Evolutionary conservation across 352 stramenopile genomes (phyloP).

Genomic region (Phytophthora ohioensis): DNA sequence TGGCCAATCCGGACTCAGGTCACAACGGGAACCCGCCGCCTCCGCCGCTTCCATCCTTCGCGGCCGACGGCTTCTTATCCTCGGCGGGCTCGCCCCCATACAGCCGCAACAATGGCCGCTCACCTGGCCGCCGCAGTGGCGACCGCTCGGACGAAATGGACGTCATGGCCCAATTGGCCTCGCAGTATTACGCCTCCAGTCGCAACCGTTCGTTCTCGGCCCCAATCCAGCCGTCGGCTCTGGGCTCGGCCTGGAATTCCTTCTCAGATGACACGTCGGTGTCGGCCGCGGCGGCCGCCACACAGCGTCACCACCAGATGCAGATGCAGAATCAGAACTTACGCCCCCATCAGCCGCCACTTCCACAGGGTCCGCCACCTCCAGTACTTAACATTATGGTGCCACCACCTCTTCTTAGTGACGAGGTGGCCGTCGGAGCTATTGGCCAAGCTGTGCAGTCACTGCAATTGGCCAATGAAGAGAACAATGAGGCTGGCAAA

Average conservation of each 20-base stretch:
- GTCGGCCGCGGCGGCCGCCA: conserved; percentile 26
- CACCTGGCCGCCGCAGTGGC: conserved; percentile 9
- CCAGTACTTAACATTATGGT: conserved; percentile 63
- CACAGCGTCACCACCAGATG: conserved; percentile 31
- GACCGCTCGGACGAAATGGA: conserved; percentile 60
- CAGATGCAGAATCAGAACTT: conserved; percentile 36
- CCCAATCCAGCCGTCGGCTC: conserved; percentile 67
- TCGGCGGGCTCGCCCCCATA: conserved; percentile 37
- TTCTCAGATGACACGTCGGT: conserved; percentile 58
- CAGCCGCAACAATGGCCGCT: conserved; percentile 33
- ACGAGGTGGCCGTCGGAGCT: conserved; percentile 55
- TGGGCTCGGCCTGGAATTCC: conserved; percentile 66
- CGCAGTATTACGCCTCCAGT: conserved; percentile 79
- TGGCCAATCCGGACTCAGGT: conserved; percentile 25
- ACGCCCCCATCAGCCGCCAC: conserved; percentile 39
- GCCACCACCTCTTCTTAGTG: conserved; percentile 35
- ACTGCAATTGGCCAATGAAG: conserved; percentile 52
- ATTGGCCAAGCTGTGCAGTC: conserved; percentile 74
- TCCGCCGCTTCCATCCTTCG: conserved; percentile 42
- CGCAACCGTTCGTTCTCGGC: conserved; percentile 79
- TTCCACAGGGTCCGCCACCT: conserved; percentile 49
- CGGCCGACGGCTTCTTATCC: conserved; percentile 38
- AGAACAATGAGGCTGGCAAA: conserved; percentile 59
- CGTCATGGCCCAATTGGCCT: conserved; percentile 85
- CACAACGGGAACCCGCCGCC: conserved; percentile 28